Evolutionary conservation across 1,284 basidiomycete species (phyloP).

Genomic region (Microbotryomycetes sp.): DNA sequence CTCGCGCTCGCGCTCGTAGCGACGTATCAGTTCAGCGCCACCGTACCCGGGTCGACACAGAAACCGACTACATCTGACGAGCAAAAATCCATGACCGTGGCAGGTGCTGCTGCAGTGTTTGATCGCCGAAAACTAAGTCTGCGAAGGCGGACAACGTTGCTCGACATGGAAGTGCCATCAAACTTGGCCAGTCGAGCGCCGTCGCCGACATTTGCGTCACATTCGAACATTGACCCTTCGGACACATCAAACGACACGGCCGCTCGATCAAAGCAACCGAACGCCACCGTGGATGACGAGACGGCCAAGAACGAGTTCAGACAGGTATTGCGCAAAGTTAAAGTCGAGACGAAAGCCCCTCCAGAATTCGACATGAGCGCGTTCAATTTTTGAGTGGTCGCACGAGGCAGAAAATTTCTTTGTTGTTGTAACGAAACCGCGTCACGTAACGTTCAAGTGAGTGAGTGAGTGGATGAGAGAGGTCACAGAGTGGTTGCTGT

Average conservation of each 20-base stretch:
- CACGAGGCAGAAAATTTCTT: too few relatives aligned
- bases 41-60: too few relatives aligned
- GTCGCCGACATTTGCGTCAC: conserved; percentile 1
- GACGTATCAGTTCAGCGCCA: background rate
- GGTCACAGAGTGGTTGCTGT: too few relatives aligned
- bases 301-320: background rate
- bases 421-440: background rate
- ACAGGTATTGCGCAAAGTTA: background rate
- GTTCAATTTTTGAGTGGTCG: background rate
- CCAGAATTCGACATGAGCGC: conserved; percentile 3
- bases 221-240: too few relatives aligned
- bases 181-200: conserved; percentile 4
- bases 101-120: background rate
- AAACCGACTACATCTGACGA: too few relatives aligned
- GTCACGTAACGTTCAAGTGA: background rate
- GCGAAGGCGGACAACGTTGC: background rate
- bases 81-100: too few relatives aligned
- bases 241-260: background rate
- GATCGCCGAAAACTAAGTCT: background rate
- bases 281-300: background rate
- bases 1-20: conserved; percentile 77
- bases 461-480: conserved; percentile 29
- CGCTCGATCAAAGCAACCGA: too few relatives aligned
- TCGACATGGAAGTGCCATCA: conserved; percentile 5
- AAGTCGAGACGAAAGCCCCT: background rate